phyloP scores from a whole-genome alignment of 1,284 basidiomycete species.

The Marasmius oreades region DNA sequence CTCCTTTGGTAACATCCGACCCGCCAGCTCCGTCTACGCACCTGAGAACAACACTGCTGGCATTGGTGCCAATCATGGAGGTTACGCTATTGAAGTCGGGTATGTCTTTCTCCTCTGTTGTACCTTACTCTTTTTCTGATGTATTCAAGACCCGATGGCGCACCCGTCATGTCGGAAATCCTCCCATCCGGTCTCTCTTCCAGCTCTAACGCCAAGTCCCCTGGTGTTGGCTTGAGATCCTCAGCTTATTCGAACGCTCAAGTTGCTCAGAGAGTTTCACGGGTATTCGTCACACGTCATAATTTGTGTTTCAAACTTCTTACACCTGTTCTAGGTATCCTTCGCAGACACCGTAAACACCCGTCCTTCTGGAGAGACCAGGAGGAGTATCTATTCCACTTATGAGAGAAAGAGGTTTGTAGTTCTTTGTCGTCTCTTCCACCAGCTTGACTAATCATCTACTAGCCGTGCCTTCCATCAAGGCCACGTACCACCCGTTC shows the following conservation, averaged over 20 bases:
- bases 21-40: constrained; percentile 41
- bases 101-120: constrained; percentile 6
- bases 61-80: constrained; percentile 30
- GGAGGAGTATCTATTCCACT: constrained; percentile 35
- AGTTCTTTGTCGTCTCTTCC: too few relatives aligned
- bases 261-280: constrained; percentile 40
- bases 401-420: constrained; percentile 15
- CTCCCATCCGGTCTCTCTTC: constrained; percentile 30
- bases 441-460: background rate
- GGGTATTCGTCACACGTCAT: constrained; percentile 12
- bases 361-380: constrained; percentile 56
- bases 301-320: too few relatives aligned
- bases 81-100: constrained; percentile 8
- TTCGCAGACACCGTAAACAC: constrained; percentile 47
- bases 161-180: constrained; percentile 32
- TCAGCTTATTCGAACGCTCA: constrained; percentile 26
- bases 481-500: constrained; percentile 31
- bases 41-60: constrained; percentile 44
- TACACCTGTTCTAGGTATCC: constrained; percentile 22
- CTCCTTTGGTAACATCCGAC: constrained; percentile 54
- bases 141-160: background rate
- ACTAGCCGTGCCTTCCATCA: constrained; percentile 53
- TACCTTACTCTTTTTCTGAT: constrained; percentile 4
- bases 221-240: constrained; percentile 38
- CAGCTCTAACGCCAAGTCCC: constrained; percentile 33